These are phyloP conservation scores for Ustilago trichophora DNA, from an alignment of 1,284 basidiomycete genomes.

Conservation along the genomic window DNA sequence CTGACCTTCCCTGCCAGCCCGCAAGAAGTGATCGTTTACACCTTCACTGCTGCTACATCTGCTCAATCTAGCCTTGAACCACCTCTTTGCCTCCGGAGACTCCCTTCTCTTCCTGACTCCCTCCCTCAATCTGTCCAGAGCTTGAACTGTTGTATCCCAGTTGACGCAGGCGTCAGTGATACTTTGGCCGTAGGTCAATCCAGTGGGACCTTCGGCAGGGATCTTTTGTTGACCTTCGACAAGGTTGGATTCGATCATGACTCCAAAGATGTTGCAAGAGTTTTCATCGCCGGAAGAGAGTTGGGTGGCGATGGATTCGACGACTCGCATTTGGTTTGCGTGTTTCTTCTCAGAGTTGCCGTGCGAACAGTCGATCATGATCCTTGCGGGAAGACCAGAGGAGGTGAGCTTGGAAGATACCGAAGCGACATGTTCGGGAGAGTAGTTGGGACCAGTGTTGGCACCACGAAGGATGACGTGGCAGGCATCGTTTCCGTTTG, in stretches of 20 bases:
- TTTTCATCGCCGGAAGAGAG: slow-evolving; percentile 37
- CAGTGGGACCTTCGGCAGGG: slow-evolving; percentile 50
- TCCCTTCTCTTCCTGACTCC: slow-evolving; percentile 51
- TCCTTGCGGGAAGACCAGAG: slow-evolving; percentile 45
- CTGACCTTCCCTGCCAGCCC: not conserved
- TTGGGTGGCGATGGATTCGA: slow-evolving; percentile 69
- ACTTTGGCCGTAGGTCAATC: slow-evolving; percentile 57
- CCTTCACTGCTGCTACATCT: slow-evolving; percentile 23
- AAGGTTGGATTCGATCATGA: slow-evolving; percentile 96
- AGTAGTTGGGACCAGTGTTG: slow-evolving; percentile 65
- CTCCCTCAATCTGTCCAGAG: slow-evolving; percentile 52
- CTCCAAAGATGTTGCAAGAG: slow-evolving; percentile 80
- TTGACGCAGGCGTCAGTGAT: slow-evolving; percentile 64
- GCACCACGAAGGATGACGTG: slow-evolving; percentile 65
- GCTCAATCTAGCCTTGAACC: slow-evolving; percentile 33
- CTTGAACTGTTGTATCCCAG: slow-evolving; percentile 60
- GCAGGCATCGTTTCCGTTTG: slow-evolving; percentile 64
- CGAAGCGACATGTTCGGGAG: slow-evolving; percentile 44
- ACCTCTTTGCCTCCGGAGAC: slow-evolving; percentile 14
- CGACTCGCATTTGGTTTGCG: slow-evolving; percentile 71
- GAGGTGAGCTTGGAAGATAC: slow-evolving; percentile 51
- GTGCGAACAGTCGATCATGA: slow-evolving; percentile 82
- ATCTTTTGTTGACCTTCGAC: slow-evolving; percentile 70
- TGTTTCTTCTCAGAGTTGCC: slow-evolving; percentile 74
- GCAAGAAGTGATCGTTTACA: slow-evolving; percentile 38